A percentile compares a stretch with the other conserved stretches of the same genome.
These are phyloP conservation scores for Geotrichum reessii DNA, from an alignment of 1,139 yeast genomes.

Conservation along the genomic window DNA sequence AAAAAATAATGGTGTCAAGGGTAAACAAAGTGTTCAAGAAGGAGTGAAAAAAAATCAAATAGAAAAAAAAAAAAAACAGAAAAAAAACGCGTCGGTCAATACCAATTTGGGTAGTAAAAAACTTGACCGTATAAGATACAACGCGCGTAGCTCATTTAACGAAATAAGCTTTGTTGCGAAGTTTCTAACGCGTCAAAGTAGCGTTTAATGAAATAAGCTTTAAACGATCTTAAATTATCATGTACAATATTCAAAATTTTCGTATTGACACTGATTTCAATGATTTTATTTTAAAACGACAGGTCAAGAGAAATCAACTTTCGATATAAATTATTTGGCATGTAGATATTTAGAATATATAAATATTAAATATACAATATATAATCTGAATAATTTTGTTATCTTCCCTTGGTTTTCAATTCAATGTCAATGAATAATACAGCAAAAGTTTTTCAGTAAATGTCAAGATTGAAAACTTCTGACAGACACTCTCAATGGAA, in stretches of 20 bases:
- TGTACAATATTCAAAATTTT: not conserved
- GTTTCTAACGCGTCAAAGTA: not conserved
- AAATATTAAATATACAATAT: too few relatives aligned
- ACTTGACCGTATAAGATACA: not conserved
- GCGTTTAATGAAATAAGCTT: not conserved
- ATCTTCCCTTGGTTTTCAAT: too few relatives aligned
- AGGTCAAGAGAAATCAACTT: too few relatives aligned
- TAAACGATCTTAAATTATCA: not conserved
- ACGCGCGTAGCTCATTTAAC: not conserved
- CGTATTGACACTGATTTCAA: too few relatives aligned
- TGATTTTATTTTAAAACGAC: too few relatives aligned
- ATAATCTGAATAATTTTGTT: too few relatives aligned
- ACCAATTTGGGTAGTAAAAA: not conserved
- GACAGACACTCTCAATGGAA: too few relatives aligned
- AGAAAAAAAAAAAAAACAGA: not conserved
- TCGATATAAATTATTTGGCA: too few relatives aligned
- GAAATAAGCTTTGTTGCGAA: not conserved
- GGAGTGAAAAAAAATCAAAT: not conserved
- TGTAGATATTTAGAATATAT: too few relatives aligned
- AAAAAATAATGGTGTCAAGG: not conserved
- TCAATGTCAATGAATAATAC: too few relatives aligned
- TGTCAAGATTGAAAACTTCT: too few relatives aligned
- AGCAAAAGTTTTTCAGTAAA: too few relatives aligned
- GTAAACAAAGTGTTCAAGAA: not conserved
- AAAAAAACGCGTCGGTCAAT: not conserved